A percentile compares a stretch with the other conserved stretches of the same genome.
phyloP scores from a whole-genome alignment of 306 rosid species.

The Prosopis cineraria region DNA sequence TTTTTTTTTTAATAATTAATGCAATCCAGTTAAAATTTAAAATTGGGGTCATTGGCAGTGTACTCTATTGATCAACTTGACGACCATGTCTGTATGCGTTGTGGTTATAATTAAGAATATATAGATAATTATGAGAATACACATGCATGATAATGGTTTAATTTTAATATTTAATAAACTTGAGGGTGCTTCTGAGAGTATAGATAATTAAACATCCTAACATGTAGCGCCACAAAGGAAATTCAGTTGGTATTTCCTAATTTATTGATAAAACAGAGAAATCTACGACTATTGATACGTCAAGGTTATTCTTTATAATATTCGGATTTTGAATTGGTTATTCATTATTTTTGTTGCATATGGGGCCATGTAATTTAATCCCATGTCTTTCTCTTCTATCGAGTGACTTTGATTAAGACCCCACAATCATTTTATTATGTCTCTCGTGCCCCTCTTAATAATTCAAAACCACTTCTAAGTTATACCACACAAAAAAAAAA shows the following conservation, averaged over 20 bases:
- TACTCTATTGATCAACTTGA: too few species aligned
- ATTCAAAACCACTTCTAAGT: constrained; percentile 10
- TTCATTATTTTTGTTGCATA: constrained; percentile 16
- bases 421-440: constrained; percentile 37
- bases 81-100: too few species aligned
- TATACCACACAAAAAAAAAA: background rate
- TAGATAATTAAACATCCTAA: background rate
- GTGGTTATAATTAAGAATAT: too few species aligned
- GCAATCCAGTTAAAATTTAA: too few species aligned
- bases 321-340: constrained; percentile 23
- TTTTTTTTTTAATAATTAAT: too few species aligned
- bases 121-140: too few species aligned
- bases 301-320: background rate
- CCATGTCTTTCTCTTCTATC: constrained; percentile 17
- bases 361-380: constrained; percentile 35
- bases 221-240: background rate
- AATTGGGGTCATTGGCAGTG: too few species aligned
- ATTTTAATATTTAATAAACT: too few species aligned
- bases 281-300: background rate
- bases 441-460: constrained; percentile 39
- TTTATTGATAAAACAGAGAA: background rate
- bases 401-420: constrained; percentile 31
- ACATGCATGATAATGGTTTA: too few species aligned
- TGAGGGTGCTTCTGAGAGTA: background rate
- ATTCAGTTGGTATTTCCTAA: background rate